Percentiles rank a stretch among this genome's conserved stretches.
These are phyloP conservation scores for Logfia minima DNA, from an alignment of 129 eudicot species.

Conservation along the genomic window DNA sequence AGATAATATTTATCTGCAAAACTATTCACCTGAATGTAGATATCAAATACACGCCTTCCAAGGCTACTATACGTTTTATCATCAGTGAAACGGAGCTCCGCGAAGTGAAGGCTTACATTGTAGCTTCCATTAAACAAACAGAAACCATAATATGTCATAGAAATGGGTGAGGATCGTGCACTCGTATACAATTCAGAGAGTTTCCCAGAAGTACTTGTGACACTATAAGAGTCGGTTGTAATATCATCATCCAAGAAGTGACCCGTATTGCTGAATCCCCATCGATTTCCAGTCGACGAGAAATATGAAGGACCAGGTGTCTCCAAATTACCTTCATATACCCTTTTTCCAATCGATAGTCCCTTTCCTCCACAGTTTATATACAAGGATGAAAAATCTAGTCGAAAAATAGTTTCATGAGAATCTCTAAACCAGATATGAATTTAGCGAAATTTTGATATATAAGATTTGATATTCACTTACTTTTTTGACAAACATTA, in stretches of 20 bases:
- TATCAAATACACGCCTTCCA: slow-evolving; percentile 81
- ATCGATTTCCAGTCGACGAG: slow-evolving; percentile 28
- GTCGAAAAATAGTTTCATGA: background rate
- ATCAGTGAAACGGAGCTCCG: slow-evolving; percentile 59
- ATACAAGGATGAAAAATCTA: slow-evolving; percentile 47
- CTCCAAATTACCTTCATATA: slow-evolving; percentile 42
- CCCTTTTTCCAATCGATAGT: slow-evolving; percentile 23
- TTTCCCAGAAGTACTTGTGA: slow-evolving; percentile 18
- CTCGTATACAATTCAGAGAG: slow-evolving; percentile 32
- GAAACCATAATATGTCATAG: slow-evolving; percentile 66
- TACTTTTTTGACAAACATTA: slow-evolving; percentile 4
- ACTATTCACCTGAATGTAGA: slow-evolving; percentile 63
- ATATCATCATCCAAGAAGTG: slow-evolving; percentile 44
- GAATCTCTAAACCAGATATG: no score
- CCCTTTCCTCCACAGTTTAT: slow-evolving; percentile 78
- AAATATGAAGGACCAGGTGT: slow-evolving; percentile 33
- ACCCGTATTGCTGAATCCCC: slow-evolving; percentile 90
- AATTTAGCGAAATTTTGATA: no score
- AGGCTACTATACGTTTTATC: slow-evolving; percentile 52
- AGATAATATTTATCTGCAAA: background rate
- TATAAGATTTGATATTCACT: no score
- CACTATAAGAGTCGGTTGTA: slow-evolving; percentile 1
- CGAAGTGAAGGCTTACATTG: slow-evolving; percentile 77
- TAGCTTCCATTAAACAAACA: slow-evolving; percentile 67
- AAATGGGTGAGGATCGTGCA: slow-evolving; percentile 66